These are phyloP conservation scores for Sarocladiaceae sp. DNA, from an alignment of 2,329 filamentous ascomycete genomes.

Conservation along the genomic window DNA sequence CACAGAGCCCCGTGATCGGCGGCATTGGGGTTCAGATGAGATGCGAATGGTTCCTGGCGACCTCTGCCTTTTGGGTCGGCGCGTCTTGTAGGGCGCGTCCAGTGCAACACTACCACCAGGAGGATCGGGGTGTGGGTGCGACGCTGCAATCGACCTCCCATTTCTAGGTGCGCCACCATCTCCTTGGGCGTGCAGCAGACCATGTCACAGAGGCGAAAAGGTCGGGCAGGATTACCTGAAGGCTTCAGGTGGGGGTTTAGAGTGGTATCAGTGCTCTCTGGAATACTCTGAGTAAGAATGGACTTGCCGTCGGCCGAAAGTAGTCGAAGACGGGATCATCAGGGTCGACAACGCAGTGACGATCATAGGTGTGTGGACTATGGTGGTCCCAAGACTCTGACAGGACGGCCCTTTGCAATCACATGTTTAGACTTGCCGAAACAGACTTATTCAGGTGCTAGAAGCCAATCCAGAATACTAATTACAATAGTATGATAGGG, in stretches of 20 bases:
- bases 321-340: no score
- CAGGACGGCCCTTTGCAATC: background rate
- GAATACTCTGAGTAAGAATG: no score
- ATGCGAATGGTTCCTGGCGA: no score
- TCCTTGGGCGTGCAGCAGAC: background rate
- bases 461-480: background rate
- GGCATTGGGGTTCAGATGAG: no score
- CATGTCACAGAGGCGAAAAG: background rate
- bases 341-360: no score
- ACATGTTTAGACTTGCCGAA: background rate
- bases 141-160: constrained; percentile 5
- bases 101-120: constrained; percentile 5
- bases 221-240: background rate
- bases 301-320: no score
- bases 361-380: no score
- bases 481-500: background rate
- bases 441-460: no score
- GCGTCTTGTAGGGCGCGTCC: background rate
- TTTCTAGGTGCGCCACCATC: constrained; percentile 1
- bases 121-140: background rate
- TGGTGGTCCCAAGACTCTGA: no score
- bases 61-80: no score
- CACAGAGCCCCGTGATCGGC: no score
- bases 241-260: background rate
- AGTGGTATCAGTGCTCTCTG: background rate